phyloP scores from a whole-genome alignment of 2,329 filamentous ascomycete species.

The Lomentospora prolificans region DNA sequence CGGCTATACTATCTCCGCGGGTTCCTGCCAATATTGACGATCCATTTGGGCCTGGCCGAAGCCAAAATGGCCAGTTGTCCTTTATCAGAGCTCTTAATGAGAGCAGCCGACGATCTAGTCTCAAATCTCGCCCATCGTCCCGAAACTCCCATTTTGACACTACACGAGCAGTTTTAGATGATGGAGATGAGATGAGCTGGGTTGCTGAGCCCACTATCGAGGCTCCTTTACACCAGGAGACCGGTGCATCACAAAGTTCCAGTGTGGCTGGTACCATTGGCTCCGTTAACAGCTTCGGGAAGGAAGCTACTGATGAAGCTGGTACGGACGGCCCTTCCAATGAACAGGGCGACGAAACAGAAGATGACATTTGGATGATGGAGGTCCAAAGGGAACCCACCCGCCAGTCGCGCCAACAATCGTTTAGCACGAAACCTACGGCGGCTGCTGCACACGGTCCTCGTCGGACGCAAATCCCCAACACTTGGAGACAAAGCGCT shows the following conservation, averaged over 20 bases:
- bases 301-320: slow-evolving; percentile 6
- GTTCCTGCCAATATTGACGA: slow-evolving; percentile 11
- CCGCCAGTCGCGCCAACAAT: not conserved
- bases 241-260: slow-evolving; percentile 4
- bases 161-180: slow-evolving; percentile 8
- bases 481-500: slow-evolving; percentile 4
- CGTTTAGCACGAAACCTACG: not conserved
- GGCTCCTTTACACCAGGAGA: not conserved
- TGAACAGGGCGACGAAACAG: slow-evolving; percentile 27
- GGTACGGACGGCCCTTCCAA: slow-evolving; percentile 6
- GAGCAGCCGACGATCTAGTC: slow-evolving; percentile 9
- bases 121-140: not conserved
- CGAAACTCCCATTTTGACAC: slow-evolving; percentile 1
- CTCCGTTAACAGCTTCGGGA: slow-evolving; percentile 7
- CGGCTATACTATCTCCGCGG: not conserved
- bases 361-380: slow-evolving; percentile 46
- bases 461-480: slow-evolving; percentile 3
- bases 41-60: slow-evolving; percentile 18
- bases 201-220: slow-evolving; percentile 17
- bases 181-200: slow-evolving; percentile 35
- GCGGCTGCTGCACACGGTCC: not conserved
- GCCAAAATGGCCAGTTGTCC: slow-evolving; percentile 19
- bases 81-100: slow-evolving; percentile 23
- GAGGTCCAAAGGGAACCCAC: slow-evolving; percentile 42
- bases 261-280: slow-evolving; percentile 10